A percentile compares a stretch with the other conserved stretches of the same genome.
Evolutionary conservation across 495 filamentous ascomycete species (phyloP).

Genomic region (Neurospora tetrasperma): DNA sequence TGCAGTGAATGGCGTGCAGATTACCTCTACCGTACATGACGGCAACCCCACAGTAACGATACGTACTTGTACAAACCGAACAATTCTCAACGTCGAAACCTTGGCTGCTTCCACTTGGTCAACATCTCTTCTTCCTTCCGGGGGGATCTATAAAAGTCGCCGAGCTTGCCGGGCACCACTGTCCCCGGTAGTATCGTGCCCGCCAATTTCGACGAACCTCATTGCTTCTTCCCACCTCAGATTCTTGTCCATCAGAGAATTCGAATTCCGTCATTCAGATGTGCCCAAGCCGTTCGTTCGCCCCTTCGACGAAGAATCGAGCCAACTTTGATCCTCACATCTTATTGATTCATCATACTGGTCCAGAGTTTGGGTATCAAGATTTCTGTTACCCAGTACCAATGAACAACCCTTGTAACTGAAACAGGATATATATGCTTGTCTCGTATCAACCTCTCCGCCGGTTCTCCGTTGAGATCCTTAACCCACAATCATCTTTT

Average conservation of each 20-base stretch:
- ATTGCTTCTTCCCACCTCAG: neutral
- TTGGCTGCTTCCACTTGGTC: neutral
- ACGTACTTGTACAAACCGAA: neutral
- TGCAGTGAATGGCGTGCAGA: neutral
- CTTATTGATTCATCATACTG: neutral
- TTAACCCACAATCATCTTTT: neutral
- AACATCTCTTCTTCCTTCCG: neutral
- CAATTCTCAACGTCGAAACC: neutral
- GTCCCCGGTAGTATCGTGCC: neutral
- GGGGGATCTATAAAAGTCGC: neutral
- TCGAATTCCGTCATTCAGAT: neutral
- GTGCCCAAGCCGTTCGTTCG: neutral
- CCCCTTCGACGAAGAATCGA: neutral
- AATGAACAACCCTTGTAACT: neutral
- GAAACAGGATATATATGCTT: neutral
- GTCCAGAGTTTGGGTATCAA: neutral
- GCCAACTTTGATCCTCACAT: neutral
- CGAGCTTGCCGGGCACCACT: neutral
- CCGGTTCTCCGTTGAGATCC: neutral
- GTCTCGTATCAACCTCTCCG: neutral
- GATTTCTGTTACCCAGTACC: neutral
- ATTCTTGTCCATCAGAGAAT: neutral
- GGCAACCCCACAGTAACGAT: neutral
- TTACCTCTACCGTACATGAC: neutral
- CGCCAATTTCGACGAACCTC: neutral